Evolutionary conservation across 2,329 filamentous ascomycete species (phyloP).

Genomic region (Cytospora piceicola): DNA sequence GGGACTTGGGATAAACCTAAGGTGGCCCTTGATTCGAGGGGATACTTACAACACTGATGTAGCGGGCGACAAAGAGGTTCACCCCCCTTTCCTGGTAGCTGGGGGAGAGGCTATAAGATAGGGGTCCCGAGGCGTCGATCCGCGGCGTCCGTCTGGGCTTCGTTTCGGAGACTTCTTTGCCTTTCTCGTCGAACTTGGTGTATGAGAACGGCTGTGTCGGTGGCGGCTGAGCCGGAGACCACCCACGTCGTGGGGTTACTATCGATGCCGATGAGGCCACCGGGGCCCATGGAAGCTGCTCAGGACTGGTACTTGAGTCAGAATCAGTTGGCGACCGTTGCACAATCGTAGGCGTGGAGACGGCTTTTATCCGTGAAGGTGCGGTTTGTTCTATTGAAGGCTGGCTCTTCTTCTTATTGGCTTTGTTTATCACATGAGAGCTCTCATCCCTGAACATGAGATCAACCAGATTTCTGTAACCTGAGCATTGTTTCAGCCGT

Average conservation of each 20-base stretch:
- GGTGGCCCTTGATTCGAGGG: not conserved
- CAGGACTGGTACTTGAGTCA: conserved; percentile 7
- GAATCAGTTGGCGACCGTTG: conserved; percentile 21
- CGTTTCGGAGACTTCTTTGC: conserved; percentile 2
- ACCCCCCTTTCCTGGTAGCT: conserved; percentile 26
- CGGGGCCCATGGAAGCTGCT: not conserved
- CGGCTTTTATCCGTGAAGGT: conserved; percentile 11
- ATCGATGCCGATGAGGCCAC: conserved; percentile 4
- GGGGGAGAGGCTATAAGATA: conserved; percentile 20
- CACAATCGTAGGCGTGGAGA: conserved; percentile 31
- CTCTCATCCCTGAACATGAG: conserved; percentile 63
- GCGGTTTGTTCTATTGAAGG: conserved; percentile 6
- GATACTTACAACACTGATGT: conserved; percentile 22
- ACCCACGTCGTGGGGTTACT: conserved; percentile 5
- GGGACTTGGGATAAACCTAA: not conserved
- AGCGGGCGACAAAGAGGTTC: conserved; percentile 24
- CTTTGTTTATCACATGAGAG: conserved; percentile 58
- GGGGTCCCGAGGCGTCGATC: not conserved
- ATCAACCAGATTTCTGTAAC: conserved; percentile 59
- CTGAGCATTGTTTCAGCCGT: conserved; percentile 55
- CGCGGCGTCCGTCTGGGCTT: conserved; percentile 4
- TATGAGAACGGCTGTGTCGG: conserved; percentile 13
- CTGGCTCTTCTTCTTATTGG: conserved; percentile 38
- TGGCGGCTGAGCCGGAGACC: conserved; percentile 4
- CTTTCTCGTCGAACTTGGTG: conserved; percentile 12